Evolutionary conservation across 306 rosid genomes (phyloP).

Genomic region (Dalbergia cochinchinensis): DNA sequence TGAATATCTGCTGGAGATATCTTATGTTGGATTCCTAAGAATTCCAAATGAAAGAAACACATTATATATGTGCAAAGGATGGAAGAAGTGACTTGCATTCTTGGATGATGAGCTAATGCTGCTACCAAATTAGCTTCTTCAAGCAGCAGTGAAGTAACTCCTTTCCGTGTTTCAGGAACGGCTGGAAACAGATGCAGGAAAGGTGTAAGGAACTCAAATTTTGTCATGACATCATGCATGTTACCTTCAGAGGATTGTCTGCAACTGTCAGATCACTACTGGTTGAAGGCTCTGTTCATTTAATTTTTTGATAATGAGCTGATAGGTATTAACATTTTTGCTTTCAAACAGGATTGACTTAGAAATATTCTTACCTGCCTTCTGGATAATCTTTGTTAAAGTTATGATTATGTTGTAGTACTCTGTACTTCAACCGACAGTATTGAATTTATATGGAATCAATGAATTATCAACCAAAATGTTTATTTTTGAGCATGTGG

Average conservation of each 20-base stretch:
- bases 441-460: slow-evolving; percentile 10
- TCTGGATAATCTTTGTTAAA: background rate
- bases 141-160: slow-evolving; percentile 2
- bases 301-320: background rate
- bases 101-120: slow-evolving; percentile 31
- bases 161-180: slow-evolving; percentile 7
- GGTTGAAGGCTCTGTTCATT: background rate
- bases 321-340: background rate
- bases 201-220: slow-evolving; percentile 8
- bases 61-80: background rate
- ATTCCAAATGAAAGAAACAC: slow-evolving; percentile 2
- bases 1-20: background rate
- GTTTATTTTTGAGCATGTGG: background rate
- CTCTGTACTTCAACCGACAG: background rate
- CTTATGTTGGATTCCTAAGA: slow-evolving; percentile 27
- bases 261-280: background rate
- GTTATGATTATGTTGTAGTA: slow-evolving; percentile 17
- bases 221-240: background rate
- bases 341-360: background rate
- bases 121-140: slow-evolving; percentile 19
- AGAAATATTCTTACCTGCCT: background rate
- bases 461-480: background rate
- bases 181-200: background rate
- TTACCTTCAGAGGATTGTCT: slow-evolving; percentile 12
- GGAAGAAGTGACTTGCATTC: slow-evolving; percentile 21